Evolutionary conservation across 345 rosid genomes (phyloP).

Genomic region (Aurinia saxatilis): DNA sequence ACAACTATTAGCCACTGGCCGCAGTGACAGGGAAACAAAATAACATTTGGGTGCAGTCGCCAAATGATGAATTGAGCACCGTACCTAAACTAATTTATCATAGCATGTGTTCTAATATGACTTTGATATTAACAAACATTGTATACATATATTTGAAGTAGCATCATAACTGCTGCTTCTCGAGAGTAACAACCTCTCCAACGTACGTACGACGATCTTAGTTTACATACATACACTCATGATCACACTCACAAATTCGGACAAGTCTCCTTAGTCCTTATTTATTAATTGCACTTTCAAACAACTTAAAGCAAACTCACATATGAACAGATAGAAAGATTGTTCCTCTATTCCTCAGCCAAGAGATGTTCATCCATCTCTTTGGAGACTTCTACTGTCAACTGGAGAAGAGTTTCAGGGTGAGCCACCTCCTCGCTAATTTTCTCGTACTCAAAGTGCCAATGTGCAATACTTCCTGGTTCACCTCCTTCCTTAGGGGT

Average conservation of each 20-base stretch:
- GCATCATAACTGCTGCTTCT: background rate
- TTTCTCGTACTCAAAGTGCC: conserved; percentile 30
- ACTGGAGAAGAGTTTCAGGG: conserved; percentile 18
- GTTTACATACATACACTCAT: background rate
- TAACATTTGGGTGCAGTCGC: no score
- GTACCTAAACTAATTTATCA: no score
- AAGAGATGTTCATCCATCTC: conserved; percentile 21
- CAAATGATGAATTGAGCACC: no score
- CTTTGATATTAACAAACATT: no score
- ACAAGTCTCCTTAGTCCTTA: background rate
- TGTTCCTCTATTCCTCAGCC: background rate
- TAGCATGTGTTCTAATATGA: no score
- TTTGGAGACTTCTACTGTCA: conserved; percentile 7
- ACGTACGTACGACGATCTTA: background rate
- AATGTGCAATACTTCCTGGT: conserved; percentile 13
- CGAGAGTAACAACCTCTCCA: background rate
- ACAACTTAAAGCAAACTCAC: background rate
- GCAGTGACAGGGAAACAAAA: no score
- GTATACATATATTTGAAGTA: no score
- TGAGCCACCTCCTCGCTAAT: conserved; percentile 23
- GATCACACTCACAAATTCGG: background rate
- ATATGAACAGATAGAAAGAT: background rate
- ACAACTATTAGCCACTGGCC: no score
- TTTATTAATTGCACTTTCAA: background rate
- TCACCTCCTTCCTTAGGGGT: conserved; percentile 2